A percentile compares a stretch with the other conserved stretches of the same genome.
phyloP scores from a whole-genome alignment of 306 rosid genomes.

The Cyclanthera cordifolia region DNA sequence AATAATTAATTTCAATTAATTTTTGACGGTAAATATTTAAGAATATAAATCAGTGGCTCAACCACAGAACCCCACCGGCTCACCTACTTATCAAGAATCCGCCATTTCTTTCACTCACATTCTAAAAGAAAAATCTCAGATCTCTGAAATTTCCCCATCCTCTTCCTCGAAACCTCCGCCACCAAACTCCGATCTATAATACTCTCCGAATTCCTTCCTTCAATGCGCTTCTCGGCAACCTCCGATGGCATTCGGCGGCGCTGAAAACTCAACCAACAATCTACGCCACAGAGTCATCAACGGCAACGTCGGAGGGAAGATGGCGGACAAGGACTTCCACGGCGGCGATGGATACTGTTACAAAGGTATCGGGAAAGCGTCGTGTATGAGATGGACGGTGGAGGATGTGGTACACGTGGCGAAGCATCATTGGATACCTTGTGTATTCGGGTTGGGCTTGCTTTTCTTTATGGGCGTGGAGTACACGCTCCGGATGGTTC shows the following conservation, averaged over 20 bases:
- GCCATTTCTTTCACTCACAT: background rate
- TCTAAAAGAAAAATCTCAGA: background rate
- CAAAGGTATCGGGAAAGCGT: constrained; percentile 4
- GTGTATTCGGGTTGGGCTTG: constrained; percentile 47
- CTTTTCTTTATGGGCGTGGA: constrained; percentile 88
- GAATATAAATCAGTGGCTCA: background rate
- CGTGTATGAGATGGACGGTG: constrained; percentile 56
- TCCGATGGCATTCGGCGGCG: constrained; percentile 30
- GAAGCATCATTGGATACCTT: constrained; percentile 64
- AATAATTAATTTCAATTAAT: too few relatives aligned
- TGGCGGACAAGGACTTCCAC: constrained; percentile 15
- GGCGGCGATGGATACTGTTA: background rate
- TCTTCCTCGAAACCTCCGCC: constrained; percentile 38
- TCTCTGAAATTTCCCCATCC: background rate
- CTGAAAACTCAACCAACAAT: constrained; percentile 10
- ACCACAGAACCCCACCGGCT: background rate
- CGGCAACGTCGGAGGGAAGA: background rate
- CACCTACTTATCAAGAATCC: background rate
- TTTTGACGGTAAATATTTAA: background rate
- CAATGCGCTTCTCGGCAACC: background rate
- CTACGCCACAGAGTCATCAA: constrained; percentile 13
- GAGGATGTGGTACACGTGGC: constrained; percentile 53
- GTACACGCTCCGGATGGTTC: constrained; percentile 89
- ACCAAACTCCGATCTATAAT: background rate
- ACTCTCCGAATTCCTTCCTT: background rate